A percentile compares a stretch with the other conserved stretches of the same genome.
These are phyloP conservation scores for Osmanthus fragrans DNA, from an alignment of 257 asterid genomes.

Conservation along the genomic window DNA sequence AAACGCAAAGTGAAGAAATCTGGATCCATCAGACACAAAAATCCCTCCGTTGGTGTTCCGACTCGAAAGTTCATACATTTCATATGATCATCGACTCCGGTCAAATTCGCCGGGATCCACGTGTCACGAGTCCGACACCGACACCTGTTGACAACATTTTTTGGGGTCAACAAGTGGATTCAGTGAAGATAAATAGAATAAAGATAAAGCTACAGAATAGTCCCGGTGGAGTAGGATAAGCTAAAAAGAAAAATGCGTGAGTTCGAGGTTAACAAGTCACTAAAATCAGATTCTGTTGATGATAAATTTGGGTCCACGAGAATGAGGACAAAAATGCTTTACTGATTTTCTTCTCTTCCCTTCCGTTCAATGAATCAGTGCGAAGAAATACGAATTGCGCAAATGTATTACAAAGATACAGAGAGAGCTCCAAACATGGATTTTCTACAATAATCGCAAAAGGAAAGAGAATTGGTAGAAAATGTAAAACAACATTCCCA, in stretches of 20 bases:
- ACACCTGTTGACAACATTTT: too few species aligned
- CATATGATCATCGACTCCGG: too few species aligned
- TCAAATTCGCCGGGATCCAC: too few species aligned
- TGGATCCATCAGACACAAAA: too few species aligned
- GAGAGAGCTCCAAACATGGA: slow-evolving; percentile 44
- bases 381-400: background rate
- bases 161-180: too few species aligned
- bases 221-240: background rate
- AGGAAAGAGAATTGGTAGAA: slow-evolving; percentile 15
- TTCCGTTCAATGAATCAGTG: slow-evolving; percentile 7
- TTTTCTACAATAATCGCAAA: slow-evolving; percentile 9
- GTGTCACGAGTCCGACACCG: too few species aligned
- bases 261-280: background rate
- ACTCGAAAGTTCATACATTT: too few species aligned
- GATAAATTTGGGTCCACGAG: slow-evolving; percentile 21
- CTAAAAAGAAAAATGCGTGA: background rate
- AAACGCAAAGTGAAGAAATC: too few species aligned
- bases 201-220: slow-evolving; percentile 20
- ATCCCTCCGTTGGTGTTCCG: too few species aligned
- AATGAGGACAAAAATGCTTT: slow-evolving; percentile 14
- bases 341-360: background rate
- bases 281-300: background rate
- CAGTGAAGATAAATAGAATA: slow-evolving; percentile 20
- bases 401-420: slow-evolving; percentile 14
- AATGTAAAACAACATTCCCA: background rate